These are phyloP conservation scores for Staphylotrichum longicolle DNA, from an alignment of 495 filamentous ascomycete genomes.

Conservation along the genomic window DNA sequence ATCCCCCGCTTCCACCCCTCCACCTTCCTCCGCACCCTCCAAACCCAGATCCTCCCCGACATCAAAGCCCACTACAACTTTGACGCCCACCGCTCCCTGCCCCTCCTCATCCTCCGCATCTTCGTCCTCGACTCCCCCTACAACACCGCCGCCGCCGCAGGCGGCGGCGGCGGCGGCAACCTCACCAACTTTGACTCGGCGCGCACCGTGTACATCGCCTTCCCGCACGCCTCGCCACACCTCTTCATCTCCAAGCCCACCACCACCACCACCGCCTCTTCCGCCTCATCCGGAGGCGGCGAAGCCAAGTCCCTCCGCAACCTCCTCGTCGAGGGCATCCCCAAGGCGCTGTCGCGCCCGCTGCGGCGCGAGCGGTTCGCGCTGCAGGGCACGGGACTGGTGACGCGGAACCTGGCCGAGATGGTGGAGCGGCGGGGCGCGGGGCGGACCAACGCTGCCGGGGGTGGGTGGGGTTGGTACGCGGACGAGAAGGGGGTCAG, in stretches of 20 bases:
- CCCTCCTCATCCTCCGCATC: constrained; percentile 69
- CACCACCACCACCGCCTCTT: constrained; percentile 28
- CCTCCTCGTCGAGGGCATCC: constrained; percentile 70
- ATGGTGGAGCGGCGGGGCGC: constrained; percentile 64
- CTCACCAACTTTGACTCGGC: constrained; percentile 51
- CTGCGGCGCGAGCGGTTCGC: constrained; percentile 58
- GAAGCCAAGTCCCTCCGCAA: constrained; percentile 64
- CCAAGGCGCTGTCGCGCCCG: constrained; percentile 70
- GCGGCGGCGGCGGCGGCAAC: constrained; percentile 26
- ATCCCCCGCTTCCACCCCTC: constrained; percentile 74
- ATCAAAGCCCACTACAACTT: constrained; percentile 80
- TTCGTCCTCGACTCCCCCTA: constrained; percentile 74
- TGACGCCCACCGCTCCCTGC: constrained; percentile 58
- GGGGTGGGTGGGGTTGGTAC: constrained; percentile 77
- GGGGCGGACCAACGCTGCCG: constrained; percentile 62
- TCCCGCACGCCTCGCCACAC: constrained; percentile 72
- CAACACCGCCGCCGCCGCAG: constrained; percentile 45
- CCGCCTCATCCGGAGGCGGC: constrained; percentile 25
- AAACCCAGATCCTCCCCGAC: constrained; percentile 66
- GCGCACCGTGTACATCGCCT: constrained; percentile 70
- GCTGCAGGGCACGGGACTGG: constrained; percentile 62
- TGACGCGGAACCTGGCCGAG: constrained; percentile 64
- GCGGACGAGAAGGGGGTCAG: constrained; percentile 48
- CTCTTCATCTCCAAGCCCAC: constrained; percentile 64
- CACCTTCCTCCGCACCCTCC: constrained; percentile 71